Percentiles rank a stretch among this genome's conserved stretches.
These are phyloP conservation scores for Amphibolis antarctica DNA, from an alignment of 106 monocot species.

Conservation along the genomic window DNA sequence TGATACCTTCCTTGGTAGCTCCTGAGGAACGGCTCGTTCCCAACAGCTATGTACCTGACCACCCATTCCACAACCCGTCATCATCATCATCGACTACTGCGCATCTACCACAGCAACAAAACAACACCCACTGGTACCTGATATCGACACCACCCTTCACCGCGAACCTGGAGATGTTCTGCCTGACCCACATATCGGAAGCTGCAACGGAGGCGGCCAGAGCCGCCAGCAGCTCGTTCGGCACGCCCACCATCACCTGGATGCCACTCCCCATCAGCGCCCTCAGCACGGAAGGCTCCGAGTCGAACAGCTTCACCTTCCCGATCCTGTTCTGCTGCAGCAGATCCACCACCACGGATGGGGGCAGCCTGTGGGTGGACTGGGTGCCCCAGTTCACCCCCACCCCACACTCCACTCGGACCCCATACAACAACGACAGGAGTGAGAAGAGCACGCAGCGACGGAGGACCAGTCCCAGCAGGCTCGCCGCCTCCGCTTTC, in stretches of 20 bases:
- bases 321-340: constrained; percentile 56
- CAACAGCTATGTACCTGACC: constrained; percentile 74
- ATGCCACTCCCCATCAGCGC: constrained; percentile 76
- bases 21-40: constrained; percentile 78
- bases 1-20: constrained; percentile 69
- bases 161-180: constrained; percentile 65
- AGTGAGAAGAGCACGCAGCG: background rate
- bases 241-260: constrained; percentile 82
- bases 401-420: constrained; percentile 34
- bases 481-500: no score
- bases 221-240: constrained; percentile 55
- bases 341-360: constrained; percentile 68
- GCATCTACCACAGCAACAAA: no score
- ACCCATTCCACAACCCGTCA: no score
- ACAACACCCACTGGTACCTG: no score
- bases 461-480: no score
- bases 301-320: constrained; percentile 91
- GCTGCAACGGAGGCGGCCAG: constrained; percentile 40
- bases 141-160: constrained; percentile 67
- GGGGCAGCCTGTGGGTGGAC: constrained; percentile 57
- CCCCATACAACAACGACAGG: constrained; percentile 3
- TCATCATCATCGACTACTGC: no score
- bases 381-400: constrained; percentile 95
- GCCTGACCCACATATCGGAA: constrained; percentile 54
- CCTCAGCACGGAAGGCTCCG: constrained; percentile 47